Base-by-base conservation (phyloP, 208 protist genomes). In the Acanthamoeba castellanii region DNA sequence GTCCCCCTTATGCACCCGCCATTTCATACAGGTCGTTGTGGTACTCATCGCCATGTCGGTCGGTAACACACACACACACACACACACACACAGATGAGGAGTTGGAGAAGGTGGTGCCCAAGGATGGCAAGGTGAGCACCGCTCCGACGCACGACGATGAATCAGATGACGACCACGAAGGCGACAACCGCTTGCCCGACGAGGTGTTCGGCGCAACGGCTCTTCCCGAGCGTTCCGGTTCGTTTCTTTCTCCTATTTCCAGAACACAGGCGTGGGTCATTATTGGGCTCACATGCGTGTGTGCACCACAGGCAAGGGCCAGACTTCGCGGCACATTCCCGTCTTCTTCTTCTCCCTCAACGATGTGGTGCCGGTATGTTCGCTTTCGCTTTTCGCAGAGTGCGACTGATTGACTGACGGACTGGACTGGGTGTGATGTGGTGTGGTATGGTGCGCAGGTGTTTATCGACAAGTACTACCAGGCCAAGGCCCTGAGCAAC, bases 381-480 rank as follows among this genome's bases (percentile, higher is more conserved):
- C 45, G 45, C 6, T 50, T 50, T 50, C 45, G 45, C 45, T 50
- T 11, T 47, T 47, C 45, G 45, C 45, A 47, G 45, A 47, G 45
- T 50, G 45, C 45, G 45, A 50, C 11, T 50, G 45, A 50, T 14
- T 50, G 45, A 50, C 45, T 13, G 45, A 50, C 45, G 0, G 1
- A 11, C 5, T 50, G 45, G 45, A 1, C 45, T 50, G 45, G 45
- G 0, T 0, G n/a, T n/a, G n/a, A n/a, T n/a, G n/a, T n/a, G 45
- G 5, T 13, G 45, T 50, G 6, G 45, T 14, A 50, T 45, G 42
- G 42, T 45, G 45, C 45, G 45, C 55, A 45, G 76, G 76, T 91
- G 37, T 92, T 92, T 32, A 92, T 92, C 45, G 87, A 92, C 61
- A 68, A 74, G 61, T 92, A 92, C 87, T 92, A 74, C 61, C 87